Base-by-base conservation (phyloP, 345 rosid genomes). In the Pseudoturritis turrita region DNA sequence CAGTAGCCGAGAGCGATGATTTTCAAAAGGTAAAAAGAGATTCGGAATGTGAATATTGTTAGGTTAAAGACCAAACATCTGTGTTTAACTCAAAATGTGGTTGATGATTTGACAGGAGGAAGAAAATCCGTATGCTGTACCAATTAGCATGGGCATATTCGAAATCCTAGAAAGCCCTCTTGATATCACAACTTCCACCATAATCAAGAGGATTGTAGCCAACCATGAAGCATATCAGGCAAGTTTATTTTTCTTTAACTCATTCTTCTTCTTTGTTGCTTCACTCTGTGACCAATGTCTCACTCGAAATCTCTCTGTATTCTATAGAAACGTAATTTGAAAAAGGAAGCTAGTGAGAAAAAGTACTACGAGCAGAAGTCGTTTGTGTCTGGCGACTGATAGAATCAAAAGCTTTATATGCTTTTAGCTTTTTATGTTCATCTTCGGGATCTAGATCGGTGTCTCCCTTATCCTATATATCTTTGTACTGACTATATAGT, bases 141-240 rank as follows among this genome's bases (percentile, higher is more conserved):
- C 96, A 21, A 94, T 86, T 47, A 82, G 83, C 81, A 84, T 89
- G 89, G 91, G 87, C 10, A 89, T 89, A 70, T 91, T 94, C 72
- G 63, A 70, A 75, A 73, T 85, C 65, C 84, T 91, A 54, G 86
- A 89, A 25, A 94, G 98, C 78, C 89, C 92, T 22, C 84, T 87
- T 72, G 82, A 73, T 68, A 81, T 84, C 77, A 90, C 92, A 33
- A 94, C 98, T 22, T 69, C 86, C 56, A 81, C 92, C 8, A 88
- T 94, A 61, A 87, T 91, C 28, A 87, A 71, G 74, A 88, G 97
- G 83, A 94, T 94, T 65, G 85, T 88, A 57, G 86, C 92, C 47
- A 94, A 90, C 80, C 90, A 94, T 22, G 95, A 88, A 33, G 91
- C 89, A 45, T 94, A 89, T 77, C 59, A 39, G 88, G 98, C 87